Evolutionary conservation across 1,284 basidiomycete species (phyloP).

Genomic region (Pseudozyma tsukubaensis): DNA sequence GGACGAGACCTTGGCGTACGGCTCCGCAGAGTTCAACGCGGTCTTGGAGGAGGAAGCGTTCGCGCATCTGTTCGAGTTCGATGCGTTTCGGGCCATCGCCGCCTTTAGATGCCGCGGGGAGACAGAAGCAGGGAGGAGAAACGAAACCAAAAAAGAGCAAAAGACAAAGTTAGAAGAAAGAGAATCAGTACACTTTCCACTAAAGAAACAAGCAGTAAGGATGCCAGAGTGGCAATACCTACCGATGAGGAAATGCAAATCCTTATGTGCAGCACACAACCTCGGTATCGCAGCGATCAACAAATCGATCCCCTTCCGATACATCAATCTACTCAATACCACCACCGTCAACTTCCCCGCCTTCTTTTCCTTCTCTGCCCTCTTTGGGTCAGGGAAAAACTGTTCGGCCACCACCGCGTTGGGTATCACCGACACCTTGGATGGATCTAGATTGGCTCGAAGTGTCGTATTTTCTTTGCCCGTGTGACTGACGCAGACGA

Average conservation of each 20-base stretch:
- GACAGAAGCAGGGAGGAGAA: not conserved
- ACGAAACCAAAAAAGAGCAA: not conserved
- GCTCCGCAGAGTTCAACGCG: slow-evolving; percentile 88
- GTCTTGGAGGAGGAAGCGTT: slow-evolving; percentile 88
- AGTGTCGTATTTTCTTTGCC: slow-evolving; percentile 91
- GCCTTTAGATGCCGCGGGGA: too few relatives aligned
- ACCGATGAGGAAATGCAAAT: slow-evolving; percentile 90
- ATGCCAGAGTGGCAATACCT: slow-evolving; percentile 48
- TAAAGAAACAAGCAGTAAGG: not conserved
- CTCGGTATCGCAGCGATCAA: slow-evolving; percentile 90
- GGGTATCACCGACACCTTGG: slow-evolving; percentile 75
- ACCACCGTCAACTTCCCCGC: slow-evolving; percentile 79
- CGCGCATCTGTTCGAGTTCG: slow-evolving; percentile 94
- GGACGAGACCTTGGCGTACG: slow-evolving; percentile 83
- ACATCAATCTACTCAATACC: slow-evolving; percentile 91
- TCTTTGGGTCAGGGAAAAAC: slow-evolving; percentile 76
- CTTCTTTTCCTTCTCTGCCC: not conserved
- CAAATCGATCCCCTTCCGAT: slow-evolving; percentile 96
- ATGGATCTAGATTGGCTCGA: slow-evolving; percentile 75
- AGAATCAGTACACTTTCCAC: too few relatives aligned
- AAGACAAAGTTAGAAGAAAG: slow-evolving; percentile 66
- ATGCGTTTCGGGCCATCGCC: slow-evolving; percentile 96
- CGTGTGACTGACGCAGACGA: slow-evolving; percentile 97
- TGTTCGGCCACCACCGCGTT: slow-evolving; percentile 90
- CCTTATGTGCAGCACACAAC: slow-evolving; percentile 84